These are phyloP conservation scores for Lipomyces yarrowii DNA, from an alignment of 1,139 yeast genomes.

Conservation along the genomic window DNA sequence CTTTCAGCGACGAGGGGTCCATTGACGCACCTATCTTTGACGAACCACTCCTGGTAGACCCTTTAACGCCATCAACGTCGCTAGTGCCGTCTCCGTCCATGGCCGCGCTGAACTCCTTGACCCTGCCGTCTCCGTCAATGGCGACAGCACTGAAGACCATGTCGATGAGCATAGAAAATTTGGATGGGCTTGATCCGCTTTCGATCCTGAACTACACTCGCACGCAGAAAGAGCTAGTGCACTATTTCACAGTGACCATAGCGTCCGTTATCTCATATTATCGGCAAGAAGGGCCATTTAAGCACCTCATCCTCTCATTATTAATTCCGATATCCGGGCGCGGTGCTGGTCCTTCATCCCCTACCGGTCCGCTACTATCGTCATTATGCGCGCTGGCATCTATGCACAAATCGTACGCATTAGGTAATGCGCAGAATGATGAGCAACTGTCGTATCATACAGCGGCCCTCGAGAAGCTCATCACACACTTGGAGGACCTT, in stretches of 20 bases:
- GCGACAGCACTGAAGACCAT: not conserved
- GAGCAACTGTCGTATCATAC: conserved; percentile 26
- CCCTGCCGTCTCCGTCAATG: too few relatives aligned
- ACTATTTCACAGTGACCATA: conserved; percentile 24
- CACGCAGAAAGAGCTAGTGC: conserved; percentile 22
- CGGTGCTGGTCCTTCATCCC: not conserved
- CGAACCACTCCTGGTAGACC: not conserved
- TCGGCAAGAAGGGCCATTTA: conserved; percentile 23
- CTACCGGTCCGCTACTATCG: conserved; percentile 19
- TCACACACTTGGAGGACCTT: conserved; percentile 16
- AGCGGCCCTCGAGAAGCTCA: conserved; percentile 25
- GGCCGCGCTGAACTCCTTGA: not conserved
- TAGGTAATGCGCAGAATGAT: conserved; percentile 12
- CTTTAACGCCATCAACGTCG: not conserved
- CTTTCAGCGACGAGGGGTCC: conserved; percentile 1
- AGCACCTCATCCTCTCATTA: conserved; percentile 20
- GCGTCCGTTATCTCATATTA: conserved; percentile 26
- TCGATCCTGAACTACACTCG: conserved; percentile 21
- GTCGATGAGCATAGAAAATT: conserved; percentile 6
- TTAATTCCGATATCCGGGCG: conserved; percentile 17
- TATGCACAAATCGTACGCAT: conserved; percentile 23
- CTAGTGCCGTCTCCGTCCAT: not conserved
- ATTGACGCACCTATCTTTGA: not conserved
- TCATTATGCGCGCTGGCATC: conserved; percentile 29
- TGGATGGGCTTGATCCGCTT: conserved; percentile 26